Evolutionary conservation across 352 stramenopile genomes (phyloP), one percentile per base, ranked within the genome.

Genomic region (Phytophthora pini): DNA sequence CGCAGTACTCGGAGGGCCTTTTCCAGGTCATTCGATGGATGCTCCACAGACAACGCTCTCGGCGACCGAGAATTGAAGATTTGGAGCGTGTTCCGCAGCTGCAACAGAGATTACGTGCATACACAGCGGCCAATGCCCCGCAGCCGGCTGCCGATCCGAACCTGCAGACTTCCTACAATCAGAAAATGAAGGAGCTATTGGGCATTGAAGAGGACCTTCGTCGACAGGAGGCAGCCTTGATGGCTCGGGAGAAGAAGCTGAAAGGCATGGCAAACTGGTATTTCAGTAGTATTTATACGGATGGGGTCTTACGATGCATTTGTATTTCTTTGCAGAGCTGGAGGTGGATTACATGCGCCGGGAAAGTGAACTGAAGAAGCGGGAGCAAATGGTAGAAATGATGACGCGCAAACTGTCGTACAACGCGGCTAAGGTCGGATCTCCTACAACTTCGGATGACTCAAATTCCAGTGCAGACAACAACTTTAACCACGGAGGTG

Each of bases 21-120:
- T 94, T 97, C 70, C 87, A 95, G 68, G 87, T 92, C 27, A 96
- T 97, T 53, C 81, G 88, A 32, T 95, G 88, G 87, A 97, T 97
- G 89, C 80, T 97, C 44, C 88, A 95, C 67, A 78, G 88, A 24
- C 88, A 88, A 77, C 84, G 88, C 15, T 93, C 86, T 44, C 77
- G 84, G 60, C 86, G 88, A 72, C 88, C 88, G 55, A 80, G 88
- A 45, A 91, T 95, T 36, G 88, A 95, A 70, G 88, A 95, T 38
- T 64, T 95, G 50, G 88, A 95, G 69, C 83, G 84, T 32, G 84
- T 95, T 11, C 88, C 88, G 39, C 82, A 93, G 59, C 65, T 95
- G 29, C 79, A 89, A 61, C 88, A 94, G 72, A 80, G 86, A 61
- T 78, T 95, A 70, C 82, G 84, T 34, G 84, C 87, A 54, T 94